Conservation (phyloP, 768 basidiomycete genomes). For the Lactarius hatsudake region DNA sequence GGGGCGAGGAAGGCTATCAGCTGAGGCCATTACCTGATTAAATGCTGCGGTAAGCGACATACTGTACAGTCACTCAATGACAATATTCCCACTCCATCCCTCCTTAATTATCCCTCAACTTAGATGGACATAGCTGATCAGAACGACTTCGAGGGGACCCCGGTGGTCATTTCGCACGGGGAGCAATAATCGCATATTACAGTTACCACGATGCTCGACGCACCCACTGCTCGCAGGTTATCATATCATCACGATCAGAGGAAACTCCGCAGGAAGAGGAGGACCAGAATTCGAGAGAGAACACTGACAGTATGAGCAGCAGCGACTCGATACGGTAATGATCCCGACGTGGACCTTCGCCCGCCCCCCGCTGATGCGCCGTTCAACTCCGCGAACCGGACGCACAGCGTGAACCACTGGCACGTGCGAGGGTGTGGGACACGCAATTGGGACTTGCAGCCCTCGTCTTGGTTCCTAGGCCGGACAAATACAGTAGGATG, state of each 20-base stretch:
- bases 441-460: neutral
- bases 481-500: too few species aligned
- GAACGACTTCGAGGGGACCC: neutral
- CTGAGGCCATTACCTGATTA: neutral
- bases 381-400: neutral
- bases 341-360: neutral
- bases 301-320: neutral
- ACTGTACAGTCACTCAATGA: neutral
- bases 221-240: neutral
- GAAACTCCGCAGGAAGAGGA: neutral
- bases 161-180: neutral
- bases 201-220: too few species aligned
- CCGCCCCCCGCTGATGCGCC: neutral
- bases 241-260: neutral
- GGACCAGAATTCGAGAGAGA: neutral
- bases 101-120: neutral
- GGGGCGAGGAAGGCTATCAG: neutral
- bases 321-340: neutral
- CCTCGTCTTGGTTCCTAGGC: neutral
- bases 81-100: neutral
- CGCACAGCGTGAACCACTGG: neutral
- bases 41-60: neutral
- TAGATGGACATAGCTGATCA: neutral
- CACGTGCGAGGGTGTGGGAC: neutral
- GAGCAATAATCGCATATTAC: neutral